Evolutionary conservation across 306 rosid species (phyloP).

Genomic region (Mucuna pruriens): DNA sequence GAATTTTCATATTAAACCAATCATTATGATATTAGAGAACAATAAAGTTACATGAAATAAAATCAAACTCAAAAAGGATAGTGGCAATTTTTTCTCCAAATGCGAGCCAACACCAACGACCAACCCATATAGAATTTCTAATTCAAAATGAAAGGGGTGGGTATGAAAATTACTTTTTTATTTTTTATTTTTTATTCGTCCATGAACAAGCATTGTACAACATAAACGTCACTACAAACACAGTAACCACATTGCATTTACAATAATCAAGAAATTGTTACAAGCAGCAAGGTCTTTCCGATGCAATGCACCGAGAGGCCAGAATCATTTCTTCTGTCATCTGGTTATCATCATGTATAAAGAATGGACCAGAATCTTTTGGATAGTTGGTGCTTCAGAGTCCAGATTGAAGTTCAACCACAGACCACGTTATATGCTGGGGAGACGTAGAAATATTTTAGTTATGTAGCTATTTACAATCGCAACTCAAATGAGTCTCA

Average conservation of each 20-base stretch:
- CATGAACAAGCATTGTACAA: slow-evolving; percentile 49
- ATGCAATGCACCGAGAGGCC: slow-evolving; percentile 14
- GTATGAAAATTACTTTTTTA: slow-evolving; percentile 4
- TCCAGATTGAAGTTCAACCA: slow-evolving; percentile 37
- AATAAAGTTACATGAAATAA: not conserved
- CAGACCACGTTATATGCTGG: slow-evolving; percentile 42
- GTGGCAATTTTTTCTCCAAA: not conserved
- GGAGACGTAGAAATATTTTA: slow-evolving; percentile 29
- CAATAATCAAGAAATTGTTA: slow-evolving; percentile 54
- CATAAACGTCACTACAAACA: slow-evolving; percentile 43
- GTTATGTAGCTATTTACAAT: slow-evolving; percentile 58
- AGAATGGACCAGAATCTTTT: slow-evolving; percentile 40
- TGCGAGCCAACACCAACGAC: not conserved
- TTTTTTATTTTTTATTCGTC: slow-evolving; percentile 5
- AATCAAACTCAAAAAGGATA: not conserved
- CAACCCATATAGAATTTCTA: not conserved
- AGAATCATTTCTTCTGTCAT: slow-evolving; percentile 27
- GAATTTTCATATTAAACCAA: slow-evolving; percentile 14
- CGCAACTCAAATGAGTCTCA: slow-evolving; percentile 63
- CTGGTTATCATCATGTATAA: slow-evolving; percentile 41
- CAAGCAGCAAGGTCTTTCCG: slow-evolving; percentile 44
- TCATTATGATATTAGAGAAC: not conserved
- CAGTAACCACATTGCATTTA: slow-evolving; percentile 42
- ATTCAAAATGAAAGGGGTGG: not conserved
- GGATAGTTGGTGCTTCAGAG: slow-evolving; percentile 34